Percentiles rank a stretch among this genome's conserved stretches.
Evolutionary conservation across 2,329 filamentous ascomycete species (phyloP).

Genomic region (Penicillium frequentans): DNA sequence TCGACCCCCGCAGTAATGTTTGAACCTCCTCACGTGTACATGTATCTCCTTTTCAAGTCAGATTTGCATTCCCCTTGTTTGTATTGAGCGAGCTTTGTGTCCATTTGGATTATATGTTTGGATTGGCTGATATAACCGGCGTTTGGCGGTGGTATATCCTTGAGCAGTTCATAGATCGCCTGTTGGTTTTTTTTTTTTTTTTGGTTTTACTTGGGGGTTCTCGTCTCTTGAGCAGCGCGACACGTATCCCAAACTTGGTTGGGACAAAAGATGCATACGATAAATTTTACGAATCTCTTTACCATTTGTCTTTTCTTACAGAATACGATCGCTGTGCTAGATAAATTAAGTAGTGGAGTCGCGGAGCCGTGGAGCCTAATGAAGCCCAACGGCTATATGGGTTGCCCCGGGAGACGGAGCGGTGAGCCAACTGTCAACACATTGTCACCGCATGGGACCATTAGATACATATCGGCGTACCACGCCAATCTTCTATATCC

Average conservation of each 20-base stretch:
- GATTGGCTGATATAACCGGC: neutral
- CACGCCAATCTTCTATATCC: neutral
- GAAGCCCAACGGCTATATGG: slow-evolving; percentile 7
- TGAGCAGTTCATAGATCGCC: slow-evolving; percentile 1
- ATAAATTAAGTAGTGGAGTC: neutral
- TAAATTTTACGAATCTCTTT: neutral
- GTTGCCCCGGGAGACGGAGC: slow-evolving; percentile 16
- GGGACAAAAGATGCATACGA: neutral
- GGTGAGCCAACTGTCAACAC: slow-evolving; percentile 18
- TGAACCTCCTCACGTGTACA: slow-evolving; percentile 11
- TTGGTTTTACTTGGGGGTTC: neutral
- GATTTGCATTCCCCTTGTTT: slow-evolving; percentile 6
- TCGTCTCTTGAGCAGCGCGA: neutral
- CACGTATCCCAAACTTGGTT: neutral
- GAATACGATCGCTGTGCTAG: neutral
- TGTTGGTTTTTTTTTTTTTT: neutral
- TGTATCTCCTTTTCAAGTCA: slow-evolving; percentile 12
- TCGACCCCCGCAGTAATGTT: slow-evolving; percentile 22
- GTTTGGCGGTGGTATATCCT: slow-evolving; percentile 1
- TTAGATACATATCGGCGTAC: neutral
- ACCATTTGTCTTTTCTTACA: neutral
- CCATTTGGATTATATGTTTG: neutral
- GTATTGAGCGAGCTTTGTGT: neutral
- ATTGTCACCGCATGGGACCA: neutral
- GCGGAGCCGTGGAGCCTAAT: neutral